Percentiles rank a stretch among this genome's conserved stretches.
Conservation (phyloP, 306 rosid genomes). For the Citrullus mucosospermus region DNA sequence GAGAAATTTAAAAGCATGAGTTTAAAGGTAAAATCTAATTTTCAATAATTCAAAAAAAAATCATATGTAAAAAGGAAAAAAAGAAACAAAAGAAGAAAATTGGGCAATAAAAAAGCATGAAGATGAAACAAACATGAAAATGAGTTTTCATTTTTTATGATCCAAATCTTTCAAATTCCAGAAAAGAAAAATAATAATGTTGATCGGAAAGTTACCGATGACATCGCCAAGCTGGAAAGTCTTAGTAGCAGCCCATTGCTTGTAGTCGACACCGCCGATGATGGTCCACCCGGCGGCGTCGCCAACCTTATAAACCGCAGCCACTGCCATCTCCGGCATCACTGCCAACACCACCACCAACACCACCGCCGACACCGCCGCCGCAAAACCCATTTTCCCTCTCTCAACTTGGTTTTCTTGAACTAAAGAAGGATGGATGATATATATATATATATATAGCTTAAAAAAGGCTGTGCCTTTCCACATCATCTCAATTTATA, state of each 20-base stretch:
- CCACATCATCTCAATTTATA: not conserved
- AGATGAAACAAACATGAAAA: not conserved
- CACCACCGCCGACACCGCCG: constrained; percentile 16
- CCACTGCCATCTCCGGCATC: constrained; percentile 24
- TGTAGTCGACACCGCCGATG: constrained; percentile 48
- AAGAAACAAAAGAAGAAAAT: not conserved
- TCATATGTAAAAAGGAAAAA: not conserved
- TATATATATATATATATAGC: no score
- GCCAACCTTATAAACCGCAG: constrained; percentile 65
- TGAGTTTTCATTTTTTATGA: not conserved
- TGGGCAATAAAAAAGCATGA: not conserved
- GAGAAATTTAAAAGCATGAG: no score
- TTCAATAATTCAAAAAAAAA: no score
- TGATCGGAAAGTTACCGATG: constrained; percentile 38
- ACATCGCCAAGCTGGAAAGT: constrained; percentile 60
- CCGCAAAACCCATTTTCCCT: constrained; percentile 31
- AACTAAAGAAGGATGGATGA: not conserved
- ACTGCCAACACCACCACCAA: constrained; percentile 14
- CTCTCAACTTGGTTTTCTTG: not conserved
- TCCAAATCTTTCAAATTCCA: not conserved
- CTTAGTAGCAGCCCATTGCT: constrained; percentile 59
- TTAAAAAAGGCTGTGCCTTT: not conserved
- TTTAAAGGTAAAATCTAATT: no score
- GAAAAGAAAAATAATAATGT: not conserved
- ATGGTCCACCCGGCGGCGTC: constrained; percentile 84